Conservation (phyloP, 768 basidiomycete genomes). For the Tephrocybe sp. region DNA sequence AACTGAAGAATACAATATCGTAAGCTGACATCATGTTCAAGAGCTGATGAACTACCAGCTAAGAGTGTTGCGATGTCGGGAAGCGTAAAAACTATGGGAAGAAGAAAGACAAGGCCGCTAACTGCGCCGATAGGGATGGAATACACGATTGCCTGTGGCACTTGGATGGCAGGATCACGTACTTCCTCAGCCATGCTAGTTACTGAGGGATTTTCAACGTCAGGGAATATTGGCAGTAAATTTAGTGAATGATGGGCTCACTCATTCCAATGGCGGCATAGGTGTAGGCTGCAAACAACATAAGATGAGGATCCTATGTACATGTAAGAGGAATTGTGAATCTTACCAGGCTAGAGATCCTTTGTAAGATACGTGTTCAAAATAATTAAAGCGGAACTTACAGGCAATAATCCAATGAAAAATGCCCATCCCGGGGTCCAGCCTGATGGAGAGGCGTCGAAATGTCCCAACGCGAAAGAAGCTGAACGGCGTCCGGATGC, state of each 20-base stretch:
- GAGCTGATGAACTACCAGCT: slow-evolving; percentile 33
- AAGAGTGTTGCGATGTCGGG: slow-evolving; percentile 56
- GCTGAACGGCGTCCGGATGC: slow-evolving; percentile 53
- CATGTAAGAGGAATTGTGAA: not conserved
- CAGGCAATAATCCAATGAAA: slow-evolving; percentile 63
- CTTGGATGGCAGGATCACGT: slow-evolving; percentile 50
- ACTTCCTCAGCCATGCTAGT: slow-evolving; percentile 72
- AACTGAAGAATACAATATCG: slow-evolving; percentile 39
- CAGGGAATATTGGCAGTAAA: not conserved
- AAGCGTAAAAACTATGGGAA: slow-evolving; percentile 66
- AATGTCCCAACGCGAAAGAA: slow-evolving; percentile 56
- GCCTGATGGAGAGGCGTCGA: slow-evolving; percentile 62
- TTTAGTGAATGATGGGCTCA: slow-evolving; percentile 19
- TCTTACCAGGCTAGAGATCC: slow-evolving; percentile 30
- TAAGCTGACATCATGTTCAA: slow-evolving; percentile 7
- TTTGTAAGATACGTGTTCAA: slow-evolving; percentile 1
- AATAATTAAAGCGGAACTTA: slow-evolving; percentile 31
- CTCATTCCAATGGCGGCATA: slow-evolving; percentile 66
- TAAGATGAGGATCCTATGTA: not conserved
- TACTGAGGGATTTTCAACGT: slow-evolving; percentile 31
- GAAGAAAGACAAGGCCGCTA: slow-evolving; percentile 52
- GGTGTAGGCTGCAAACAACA: slow-evolving; percentile 42
- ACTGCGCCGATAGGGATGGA: slow-evolving; percentile 54
- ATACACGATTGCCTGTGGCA: slow-evolving; percentile 56
- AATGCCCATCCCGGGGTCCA: slow-evolving; percentile 72